phyloP scores from a whole-genome alignment of 2,329 filamentous ascomycete genomes.

The Madurella fahalii region DNA sequence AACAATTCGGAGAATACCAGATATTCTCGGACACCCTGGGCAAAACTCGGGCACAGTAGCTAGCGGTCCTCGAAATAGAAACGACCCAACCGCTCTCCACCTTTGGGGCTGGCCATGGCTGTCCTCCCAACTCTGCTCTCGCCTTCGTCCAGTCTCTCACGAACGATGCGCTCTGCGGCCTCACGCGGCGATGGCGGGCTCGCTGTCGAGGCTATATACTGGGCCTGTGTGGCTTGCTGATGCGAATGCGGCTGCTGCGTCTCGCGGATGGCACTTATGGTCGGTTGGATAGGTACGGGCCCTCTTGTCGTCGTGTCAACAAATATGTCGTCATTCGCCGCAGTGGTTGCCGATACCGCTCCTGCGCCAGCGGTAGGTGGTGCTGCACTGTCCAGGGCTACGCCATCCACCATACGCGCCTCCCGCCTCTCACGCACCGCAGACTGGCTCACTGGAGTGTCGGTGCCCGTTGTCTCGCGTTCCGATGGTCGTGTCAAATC shows the following conservation, averaged over 20 bases:
- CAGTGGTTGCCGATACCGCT: constrained; percentile 23
- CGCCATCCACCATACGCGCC: constrained; percentile 63
- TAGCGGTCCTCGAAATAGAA: constrained; percentile 58
- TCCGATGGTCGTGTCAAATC: constrained; percentile 27
- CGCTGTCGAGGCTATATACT: constrained; percentile 17
- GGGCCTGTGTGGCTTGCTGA: constrained; percentile 23
- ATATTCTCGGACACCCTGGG: too few relatives aligned
- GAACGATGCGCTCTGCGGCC: constrained; percentile 61
- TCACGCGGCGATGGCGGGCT: constrained; percentile 36
- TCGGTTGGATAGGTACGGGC: constrained; percentile 46
- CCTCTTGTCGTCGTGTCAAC: constrained; percentile 62
- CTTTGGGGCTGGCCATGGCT: constrained; percentile 42
- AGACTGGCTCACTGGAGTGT: constrained; percentile 45
- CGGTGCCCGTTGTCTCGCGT: constrained; percentile 22
- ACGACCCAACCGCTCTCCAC: constrained; percentile 48
- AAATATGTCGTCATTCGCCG: constrained; percentile 47
- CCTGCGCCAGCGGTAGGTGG: constrained; percentile 3
- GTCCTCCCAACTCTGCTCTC: constrained; percentile 38
- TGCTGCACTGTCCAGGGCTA: constrained; percentile 52
- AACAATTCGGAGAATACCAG: too few relatives aligned
- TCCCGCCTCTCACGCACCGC: constrained; percentile 52
- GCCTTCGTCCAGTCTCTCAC: constrained; percentile 53
- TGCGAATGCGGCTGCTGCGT: constrained; percentile 25
- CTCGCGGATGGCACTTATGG: constrained; percentile 35
- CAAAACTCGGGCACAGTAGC: neutral